Evolutionary conservation across 345 rosid species (phyloP).

Genomic region (Hypericum androsaemum): DNA sequence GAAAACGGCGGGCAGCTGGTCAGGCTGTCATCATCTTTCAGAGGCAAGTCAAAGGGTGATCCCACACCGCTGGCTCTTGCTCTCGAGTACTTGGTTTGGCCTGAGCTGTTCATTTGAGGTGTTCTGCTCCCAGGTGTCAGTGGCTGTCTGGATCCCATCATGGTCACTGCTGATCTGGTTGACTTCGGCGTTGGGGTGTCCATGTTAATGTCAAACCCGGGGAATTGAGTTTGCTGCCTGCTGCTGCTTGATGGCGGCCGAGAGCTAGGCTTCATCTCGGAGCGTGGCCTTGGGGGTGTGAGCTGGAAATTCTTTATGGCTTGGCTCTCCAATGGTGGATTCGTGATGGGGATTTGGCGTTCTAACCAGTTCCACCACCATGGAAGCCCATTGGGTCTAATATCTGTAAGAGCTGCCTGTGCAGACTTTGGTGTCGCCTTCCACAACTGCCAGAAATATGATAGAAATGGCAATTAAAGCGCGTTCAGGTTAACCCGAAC

Average conservation of each 20-base stretch:
- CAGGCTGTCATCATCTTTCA: constrained; percentile 91
- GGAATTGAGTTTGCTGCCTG: constrained; percentile 23
- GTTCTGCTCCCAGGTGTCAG: constrained; percentile 39
- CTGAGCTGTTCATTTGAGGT: constrained; percentile 28
- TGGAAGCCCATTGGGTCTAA: constrained; percentile 54
- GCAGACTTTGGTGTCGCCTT: constrained; percentile 44
- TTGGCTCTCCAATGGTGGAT: constrained; percentile 31
- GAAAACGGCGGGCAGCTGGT: constrained; percentile 86
- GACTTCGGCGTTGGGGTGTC: constrained; percentile 73
- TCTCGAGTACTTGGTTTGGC: constrained; percentile 49
- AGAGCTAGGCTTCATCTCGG: constrained; percentile 47
- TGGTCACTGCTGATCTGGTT: constrained; percentile 43
- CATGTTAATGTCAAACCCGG: constrained; percentile 33
- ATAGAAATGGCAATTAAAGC: neutral
- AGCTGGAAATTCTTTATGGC: constrained; percentile 29
- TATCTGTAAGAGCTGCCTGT: constrained; percentile 30
- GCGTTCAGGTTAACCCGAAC: too few species aligned
- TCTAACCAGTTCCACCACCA: constrained; percentile 99
- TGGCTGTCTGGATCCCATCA: constrained; percentile 28
- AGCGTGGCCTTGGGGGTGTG: constrained; percentile 46
- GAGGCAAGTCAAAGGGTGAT: constrained; percentile 41
- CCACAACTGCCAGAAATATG: constrained; percentile 35
- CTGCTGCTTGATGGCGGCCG: constrained; percentile 36
- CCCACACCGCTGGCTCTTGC: constrained; percentile 43
- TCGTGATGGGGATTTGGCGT: constrained; percentile 40